These are phyloP conservation scores for Arthrobotrys entomopaga DNA, from an alignment of 2,329 filamentous ascomycete species.

Conservation along the genomic window DNA sequence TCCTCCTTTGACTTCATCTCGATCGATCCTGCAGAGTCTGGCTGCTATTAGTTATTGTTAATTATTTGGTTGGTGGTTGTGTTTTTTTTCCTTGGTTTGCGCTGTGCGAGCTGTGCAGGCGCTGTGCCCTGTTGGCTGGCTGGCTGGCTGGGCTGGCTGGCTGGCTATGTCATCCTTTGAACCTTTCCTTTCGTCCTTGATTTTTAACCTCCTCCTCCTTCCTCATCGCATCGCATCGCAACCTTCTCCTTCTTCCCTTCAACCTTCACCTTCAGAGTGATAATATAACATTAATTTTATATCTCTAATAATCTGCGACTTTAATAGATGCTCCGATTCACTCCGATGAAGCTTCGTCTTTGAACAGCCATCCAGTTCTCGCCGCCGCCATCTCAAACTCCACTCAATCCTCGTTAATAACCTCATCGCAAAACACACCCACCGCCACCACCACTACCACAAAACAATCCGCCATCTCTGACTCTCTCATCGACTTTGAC, in stretches of 20 bases:
- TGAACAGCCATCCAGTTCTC: conserved; percentile 51
- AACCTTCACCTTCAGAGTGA: conserved; percentile 1
- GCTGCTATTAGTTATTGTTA: not conserved
- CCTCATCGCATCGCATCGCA: not conserved
- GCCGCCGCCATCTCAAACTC: conserved; percentile 39
- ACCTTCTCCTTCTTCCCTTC: conserved; percentile 2
- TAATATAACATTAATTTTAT: not conserved
- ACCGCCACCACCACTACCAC: conserved; percentile 30
- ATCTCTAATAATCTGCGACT: too few relatives aligned
- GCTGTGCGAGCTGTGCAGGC: not conserved
- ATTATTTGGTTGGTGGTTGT: not conserved
- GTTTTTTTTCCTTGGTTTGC: not conserved
- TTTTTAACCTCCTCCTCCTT: conserved; percentile 8
- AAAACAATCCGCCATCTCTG: conserved; percentile 5
- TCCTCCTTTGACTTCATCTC: not conserved
- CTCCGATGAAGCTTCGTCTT: conserved; percentile 48
- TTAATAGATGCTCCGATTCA: conserved; percentile 46
- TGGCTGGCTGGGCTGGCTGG: too few relatives aligned
- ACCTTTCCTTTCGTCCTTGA: conserved; percentile 8
- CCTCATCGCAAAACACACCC: not conserved
- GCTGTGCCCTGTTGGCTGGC: not conserved
- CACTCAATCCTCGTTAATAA: conserved; percentile 17
- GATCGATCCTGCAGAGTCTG: not conserved
- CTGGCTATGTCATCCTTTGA: conserved; percentile 40
- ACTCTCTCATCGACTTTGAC: conserved; percentile 47